Base-by-base conservation (phyloP, 2,329 filamentous ascomycete species). In the Curvularia eragrostidis region DNA sequence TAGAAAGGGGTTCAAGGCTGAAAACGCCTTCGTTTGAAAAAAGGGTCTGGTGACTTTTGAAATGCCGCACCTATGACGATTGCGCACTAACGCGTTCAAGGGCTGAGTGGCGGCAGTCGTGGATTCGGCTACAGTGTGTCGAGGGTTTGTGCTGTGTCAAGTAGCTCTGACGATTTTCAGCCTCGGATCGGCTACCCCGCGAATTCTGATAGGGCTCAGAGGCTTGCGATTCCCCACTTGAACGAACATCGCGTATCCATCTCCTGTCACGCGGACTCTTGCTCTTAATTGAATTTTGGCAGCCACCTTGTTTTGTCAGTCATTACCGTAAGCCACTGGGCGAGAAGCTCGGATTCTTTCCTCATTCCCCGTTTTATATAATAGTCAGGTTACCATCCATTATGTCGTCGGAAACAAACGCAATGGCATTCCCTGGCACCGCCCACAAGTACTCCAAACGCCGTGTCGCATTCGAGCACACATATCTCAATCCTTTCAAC, bases 391-490 rank as follows among this genome's bases (percentile, higher is more conserved):
- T 18, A 36, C 21, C 23, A 5, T 9, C 23, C 41, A 26, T 43
- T 23, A 43, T 43, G 41, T 43, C 21, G 21, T 42, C 39, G 39
- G 38, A 41, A 19, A 19, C 28, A 5, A 30, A 41, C 5, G 65
- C 32, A 32, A 76, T 75, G 72, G 66, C 75, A 8, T 65, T 71
- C 51, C 63, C 71, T 1, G 80, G 80, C 15, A 77, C 64, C 6
- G 69, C 80, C 24, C 80, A 83, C 69, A 71, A 67, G 58, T 78
- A 81, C 63, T 72, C 74, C 9, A 68, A 70, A n/a, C 68, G 70
- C 24, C 73, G 81, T 57, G 65, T 76, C 56, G 80, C 80, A 30
- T 83, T 83, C 67, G 81, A 82, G 60, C 78, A 81, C 55, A 67
- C 73, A 30, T 56, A 78, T 73, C 32, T 54, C 6, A n/a, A 47